These are phyloP conservation scores for Buxus sempervirens DNA, from an alignment of 164 flowering plant species.

Conservation along the genomic window DNA sequence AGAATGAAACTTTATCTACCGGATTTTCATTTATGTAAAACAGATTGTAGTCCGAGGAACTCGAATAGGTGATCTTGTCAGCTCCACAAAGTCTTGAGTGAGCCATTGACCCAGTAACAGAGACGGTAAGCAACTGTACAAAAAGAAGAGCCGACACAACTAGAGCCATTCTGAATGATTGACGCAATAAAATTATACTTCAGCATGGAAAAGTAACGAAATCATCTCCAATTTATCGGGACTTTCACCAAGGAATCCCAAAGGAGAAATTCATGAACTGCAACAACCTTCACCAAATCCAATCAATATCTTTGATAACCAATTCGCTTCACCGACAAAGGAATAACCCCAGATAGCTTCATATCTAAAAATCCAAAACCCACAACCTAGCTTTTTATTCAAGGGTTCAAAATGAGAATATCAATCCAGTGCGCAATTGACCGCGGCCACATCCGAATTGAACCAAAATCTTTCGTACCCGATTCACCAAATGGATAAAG, in stretches of 20 bases:
- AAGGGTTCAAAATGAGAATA: background rate
- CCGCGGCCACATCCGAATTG: background rate
- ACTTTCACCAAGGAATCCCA: background rate
- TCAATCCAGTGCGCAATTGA: background rate
- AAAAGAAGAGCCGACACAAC: slow-evolving; percentile 24
- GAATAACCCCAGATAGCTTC: background rate
- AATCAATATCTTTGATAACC: background rate
- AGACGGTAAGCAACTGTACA: slow-evolving; percentile 21
- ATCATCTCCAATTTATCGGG: slow-evolving; percentile 6
- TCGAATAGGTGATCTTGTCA: slow-evolving; percentile 26
- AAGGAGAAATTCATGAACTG: background rate
- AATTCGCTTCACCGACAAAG: background rate
- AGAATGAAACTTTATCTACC: slow-evolving; percentile 39
- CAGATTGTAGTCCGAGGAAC: slow-evolving; percentile 24
- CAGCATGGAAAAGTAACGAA: slow-evolving; percentile 1
- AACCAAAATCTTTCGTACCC: slow-evolving; percentile 8
- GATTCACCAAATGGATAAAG: slow-evolving; percentile 14
- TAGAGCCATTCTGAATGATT: slow-evolving; percentile 23
- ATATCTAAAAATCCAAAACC: background rate
- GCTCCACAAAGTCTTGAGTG: slow-evolving; percentile 31
- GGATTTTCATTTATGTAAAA: slow-evolving; percentile 43
- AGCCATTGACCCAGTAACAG: slow-evolving; percentile 26
- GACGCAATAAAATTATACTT: slow-evolving; percentile 6
- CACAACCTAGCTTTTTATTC: background rate
- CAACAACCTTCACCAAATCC: slow-evolving; percentile 4